Percentiles rank a stretch among this genome's conserved stretches.
Conservation (phyloP, 179 eudicot species). For the Heliamphora pulchella region DNA sequence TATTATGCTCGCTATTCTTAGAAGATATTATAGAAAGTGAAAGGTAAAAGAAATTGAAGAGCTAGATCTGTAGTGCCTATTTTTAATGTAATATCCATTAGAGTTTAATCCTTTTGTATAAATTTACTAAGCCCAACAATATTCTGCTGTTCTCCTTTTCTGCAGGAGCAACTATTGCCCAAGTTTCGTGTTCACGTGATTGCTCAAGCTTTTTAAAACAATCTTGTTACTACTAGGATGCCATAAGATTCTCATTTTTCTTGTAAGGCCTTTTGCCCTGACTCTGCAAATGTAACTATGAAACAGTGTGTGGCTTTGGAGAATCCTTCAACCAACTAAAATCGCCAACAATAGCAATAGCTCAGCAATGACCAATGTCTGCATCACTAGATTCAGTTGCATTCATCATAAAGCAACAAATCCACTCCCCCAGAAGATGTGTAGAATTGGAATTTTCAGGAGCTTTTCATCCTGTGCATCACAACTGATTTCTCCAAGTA, state of each 20-base stretch:
- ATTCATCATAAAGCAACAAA: constrained; percentile 38
- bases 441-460: constrained; percentile 26
- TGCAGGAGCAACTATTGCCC: not conserved
- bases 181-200: not conserved
- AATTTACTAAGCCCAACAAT: not conserved
- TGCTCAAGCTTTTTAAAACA: not conserved
- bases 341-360: not conserved
- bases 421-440: constrained; percentile 25
- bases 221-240: no score
- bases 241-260: not conserved
- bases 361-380: constrained; percentile 57
- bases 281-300: not conserved
- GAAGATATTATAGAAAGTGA: not conserved
- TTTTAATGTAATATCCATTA: not conserved
- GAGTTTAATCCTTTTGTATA: not conserved
- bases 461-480: constrained; percentile 39
- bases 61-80: not conserved
- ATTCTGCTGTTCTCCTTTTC: not conserved
- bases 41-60: not conserved
- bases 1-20: not conserved
- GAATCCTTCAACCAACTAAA: not conserved
- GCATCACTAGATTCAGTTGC: constrained; percentile 43
- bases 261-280: not conserved
- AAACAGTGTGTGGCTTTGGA: not conserved
- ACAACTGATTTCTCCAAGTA: constrained; percentile 21